Evolutionary conservation across 768 basidiomycete species (phyloP), one percentile per base, ranked within the genome.

Genomic region (Xanthoconium purpureum): DNA sequence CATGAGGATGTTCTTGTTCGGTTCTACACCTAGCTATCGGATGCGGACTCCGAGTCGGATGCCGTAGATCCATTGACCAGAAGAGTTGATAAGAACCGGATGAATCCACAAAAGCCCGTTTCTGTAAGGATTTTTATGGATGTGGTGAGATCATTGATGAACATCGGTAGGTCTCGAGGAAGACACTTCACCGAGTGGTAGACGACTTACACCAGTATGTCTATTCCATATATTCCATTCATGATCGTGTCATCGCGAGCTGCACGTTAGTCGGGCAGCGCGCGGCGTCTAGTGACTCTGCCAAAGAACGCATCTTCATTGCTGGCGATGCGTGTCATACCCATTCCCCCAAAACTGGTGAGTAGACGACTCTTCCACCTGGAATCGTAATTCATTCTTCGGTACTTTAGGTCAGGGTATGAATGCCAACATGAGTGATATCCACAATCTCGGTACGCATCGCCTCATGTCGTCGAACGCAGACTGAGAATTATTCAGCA

Each of bases 361-460:
- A 36, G 72, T 47, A 7, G 18, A 5, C 39, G 8, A 8, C 2
- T 5, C 11, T 51, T 32, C 33, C 9, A 37, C 36, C 13, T 37
- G 17, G 11, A 18, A 47, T 37, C 39, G 12, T 8, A 18, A 45
- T 28, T 17, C 17, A 29, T 43, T 20, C 55, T 46, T 30, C 6
- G 1, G n/a, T 18, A 28, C 17, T 52, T 38, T 45, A 83, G 83
- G 86, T 10, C 87, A 88, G 65, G 87, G 85, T 17, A 84, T 87
- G 85, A 87, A 87, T 62, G 85, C 85, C 9, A 82, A 82, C 56
- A 87, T 88, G 81, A 83, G 81, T 43, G 87, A 88, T 63, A 77
- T 81, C 13, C 87, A 86, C 59, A 89, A 89, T 63, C 77, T 90
- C n/a, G 78, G 83, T 79, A 54, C 30, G 70, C 54, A 3, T 33